phyloP scores from a whole-genome alignment of 495 filamentous ascomycete genomes.

The Staphylotrichum longicolle region DNA sequence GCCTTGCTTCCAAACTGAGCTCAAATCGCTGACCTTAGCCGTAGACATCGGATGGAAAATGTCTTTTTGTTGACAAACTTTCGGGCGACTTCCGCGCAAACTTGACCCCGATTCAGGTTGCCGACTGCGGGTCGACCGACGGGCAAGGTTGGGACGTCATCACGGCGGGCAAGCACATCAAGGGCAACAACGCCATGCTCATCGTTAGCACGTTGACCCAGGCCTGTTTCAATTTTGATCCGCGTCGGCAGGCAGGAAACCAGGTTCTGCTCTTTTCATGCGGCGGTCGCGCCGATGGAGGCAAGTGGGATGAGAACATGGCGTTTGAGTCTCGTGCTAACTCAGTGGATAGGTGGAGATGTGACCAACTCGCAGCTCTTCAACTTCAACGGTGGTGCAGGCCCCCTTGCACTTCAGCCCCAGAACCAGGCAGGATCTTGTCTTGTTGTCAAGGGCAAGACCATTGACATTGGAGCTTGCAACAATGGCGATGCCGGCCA shows the following conservation, averaged over 20 bases:
- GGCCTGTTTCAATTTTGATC: constrained; percentile 57
- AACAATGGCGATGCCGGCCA: constrained; percentile 42
- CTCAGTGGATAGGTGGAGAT: constrained; percentile 35
- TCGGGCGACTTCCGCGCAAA: constrained; percentile 59
- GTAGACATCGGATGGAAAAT: constrained; percentile 52
- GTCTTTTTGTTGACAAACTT: constrained; percentile 53
- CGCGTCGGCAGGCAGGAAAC: constrained; percentile 45
- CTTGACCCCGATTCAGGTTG: constrained; percentile 52
- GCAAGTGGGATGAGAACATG: constrained; percentile 17
- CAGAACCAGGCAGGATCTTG: constrained; percentile 45
- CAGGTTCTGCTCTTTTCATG: constrained; percentile 55
- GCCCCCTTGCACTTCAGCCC: constrained; percentile 44
- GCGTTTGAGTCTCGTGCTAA: constrained; percentile 13
- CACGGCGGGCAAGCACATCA: constrained; percentile 51
- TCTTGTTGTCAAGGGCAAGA: constrained; percentile 45
- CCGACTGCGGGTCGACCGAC: constrained; percentile 46
- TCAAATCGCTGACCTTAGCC: constrained; percentile 6
- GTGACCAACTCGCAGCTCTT: constrained; percentile 53
- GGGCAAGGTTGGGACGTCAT: constrained; percentile 57
- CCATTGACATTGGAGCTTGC: constrained; percentile 47
- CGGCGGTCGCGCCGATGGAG: constrained; percentile 55
- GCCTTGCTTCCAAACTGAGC: background rate
- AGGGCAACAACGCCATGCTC: constrained; percentile 43
- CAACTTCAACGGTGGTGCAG: constrained; percentile 42
- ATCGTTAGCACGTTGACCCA: constrained; percentile 56